Percentiles rank a stretch among this genome's conserved stretches.
Evolutionary conservation across 1,284 basidiomycete species (phyloP).

Genomic region (Puccinia polysora): DNA sequence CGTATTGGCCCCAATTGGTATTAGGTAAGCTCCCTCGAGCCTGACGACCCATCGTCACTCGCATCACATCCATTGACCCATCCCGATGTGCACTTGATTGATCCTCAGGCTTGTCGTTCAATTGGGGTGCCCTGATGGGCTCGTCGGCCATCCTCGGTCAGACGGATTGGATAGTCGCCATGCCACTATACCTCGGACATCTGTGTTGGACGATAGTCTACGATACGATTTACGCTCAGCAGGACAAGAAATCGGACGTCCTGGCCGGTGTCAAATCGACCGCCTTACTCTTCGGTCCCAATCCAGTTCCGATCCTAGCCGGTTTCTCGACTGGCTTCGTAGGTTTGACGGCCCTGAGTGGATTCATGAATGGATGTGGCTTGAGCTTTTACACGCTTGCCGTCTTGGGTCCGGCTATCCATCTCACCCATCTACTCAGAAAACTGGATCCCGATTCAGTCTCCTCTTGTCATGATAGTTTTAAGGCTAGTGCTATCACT

Average conservation of each 20-base stretch:
- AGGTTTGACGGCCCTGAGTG: no score
- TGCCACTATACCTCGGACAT: conserved; percentile 84
- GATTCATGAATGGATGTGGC: no score
- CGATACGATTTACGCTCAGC: conserved; percentile 97
- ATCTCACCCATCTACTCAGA: no score
- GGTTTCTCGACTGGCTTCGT: no score
- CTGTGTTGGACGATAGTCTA: conserved; percentile 93
- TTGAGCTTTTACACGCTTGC: conserved; percentile 71
- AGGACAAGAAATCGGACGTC: conserved; percentile 92
- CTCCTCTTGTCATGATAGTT: conserved; percentile 87
- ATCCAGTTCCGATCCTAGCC: no score
- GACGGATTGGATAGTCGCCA: conserved; percentile 74
- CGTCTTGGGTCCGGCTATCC: conserved; percentile 66
- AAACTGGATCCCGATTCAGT: no score
- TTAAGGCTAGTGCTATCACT: conserved; percentile 78
- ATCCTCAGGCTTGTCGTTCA: conserved; percentile 76
- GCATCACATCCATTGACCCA: background rate
- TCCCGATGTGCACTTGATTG: conserved; percentile 10
- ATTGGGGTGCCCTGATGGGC: conserved; percentile 93
- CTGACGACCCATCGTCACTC: conserved; percentile 74
- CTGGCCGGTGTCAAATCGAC: conserved; percentile 86
- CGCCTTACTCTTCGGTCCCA: no score
- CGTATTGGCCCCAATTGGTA: no score
- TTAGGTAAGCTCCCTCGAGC: no score
- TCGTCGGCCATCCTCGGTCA: conserved; percentile 86